phyloP scores from a whole-genome alignment of 164 flowering plant genomes.

The Chloranthus sessilifolius region DNA sequence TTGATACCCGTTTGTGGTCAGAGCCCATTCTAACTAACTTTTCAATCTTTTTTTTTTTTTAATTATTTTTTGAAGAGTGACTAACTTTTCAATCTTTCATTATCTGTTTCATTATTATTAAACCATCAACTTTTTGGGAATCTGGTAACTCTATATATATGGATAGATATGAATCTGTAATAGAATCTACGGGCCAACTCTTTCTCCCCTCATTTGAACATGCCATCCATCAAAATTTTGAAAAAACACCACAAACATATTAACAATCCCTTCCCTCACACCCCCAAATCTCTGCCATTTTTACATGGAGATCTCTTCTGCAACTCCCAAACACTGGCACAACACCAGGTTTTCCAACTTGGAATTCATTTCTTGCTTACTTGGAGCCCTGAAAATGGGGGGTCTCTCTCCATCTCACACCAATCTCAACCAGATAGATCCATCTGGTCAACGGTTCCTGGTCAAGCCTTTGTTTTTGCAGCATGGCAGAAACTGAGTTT shows the following conservation, averaged over 20 bases:
- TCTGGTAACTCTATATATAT: too few species aligned
- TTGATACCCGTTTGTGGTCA: too few species aligned
- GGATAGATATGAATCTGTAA: too few species aligned
- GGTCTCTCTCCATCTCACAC: constrained; percentile 51
- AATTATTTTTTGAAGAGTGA: too few species aligned
- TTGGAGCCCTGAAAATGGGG: constrained; percentile 48
- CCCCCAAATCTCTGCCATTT: constrained; percentile 49
- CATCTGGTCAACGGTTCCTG: constrained; percentile 64
- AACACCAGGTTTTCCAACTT: constrained; percentile 32
- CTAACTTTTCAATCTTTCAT: too few species aligned
- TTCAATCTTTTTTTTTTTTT: too few species aligned
- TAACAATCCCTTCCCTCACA: constrained; percentile 70
- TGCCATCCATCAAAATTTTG: constrained; percentile 43
- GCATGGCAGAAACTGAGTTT: constrained; percentile 47
- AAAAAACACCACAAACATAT: constrained; percentile 68
- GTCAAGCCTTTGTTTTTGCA: constrained; percentile 71
- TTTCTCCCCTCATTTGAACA: too few species aligned
- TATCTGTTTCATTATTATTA: too few species aligned
- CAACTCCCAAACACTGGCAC: constrained; percentile 29
- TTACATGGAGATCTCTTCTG: constrained; percentile 39
- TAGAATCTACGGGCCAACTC: too few species aligned
- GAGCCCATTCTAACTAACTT: too few species aligned
- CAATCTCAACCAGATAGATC: constrained; percentile 33
- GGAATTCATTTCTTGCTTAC: constrained; percentile 48
- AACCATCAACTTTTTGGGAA: too few species aligned